Evolutionary conservation across 2,329 filamentous ascomycete genomes (phyloP), one percentile per base, ranked within the genome.

Genomic region (Pseudofabraea citricarpa): DNA sequence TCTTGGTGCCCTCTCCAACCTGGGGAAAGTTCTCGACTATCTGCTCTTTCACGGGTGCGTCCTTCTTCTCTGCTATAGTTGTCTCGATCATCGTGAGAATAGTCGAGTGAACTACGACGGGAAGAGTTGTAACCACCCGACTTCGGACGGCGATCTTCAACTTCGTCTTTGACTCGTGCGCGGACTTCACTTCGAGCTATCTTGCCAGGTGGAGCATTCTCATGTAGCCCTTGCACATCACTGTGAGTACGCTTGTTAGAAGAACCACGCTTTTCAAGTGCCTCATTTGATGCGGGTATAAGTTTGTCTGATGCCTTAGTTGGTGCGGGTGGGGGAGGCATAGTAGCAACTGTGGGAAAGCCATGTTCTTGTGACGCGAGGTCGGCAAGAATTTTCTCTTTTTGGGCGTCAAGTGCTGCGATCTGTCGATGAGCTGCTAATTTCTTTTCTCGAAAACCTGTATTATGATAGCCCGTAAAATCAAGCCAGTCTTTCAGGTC

Each of bases 401-500:
- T 58, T 41, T 64, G 52, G 22, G 53, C 55, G 44, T 66, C 60
- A 21, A 66, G 47, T 13, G 51, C 56, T 35, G 54, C 57, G 44
- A 64, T 51, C 24, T 49, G 45, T 35, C 59, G 52, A 33, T 54
- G 53, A 29, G 50, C 49, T 37, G 47, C 48, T 19, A 63, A 40
- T 26, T 56, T 56, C 46, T 59, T 61, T 31, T 49, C 50, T 49
- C 63, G 59, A 37, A 64, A 63, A n/a, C 45, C 44, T 29, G 42
- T 43, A 51, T 65, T 59, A 47, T 64, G 54, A 45, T 56, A 66
- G 3, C 58, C 56, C 20, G 63, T 64, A 18, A 62, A 52, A 10
- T 60, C 52, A 29, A 66, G 46, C 62, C 63, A 66, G 42, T 64
- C 59, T 50, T 53, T 57, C 23, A 66, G 44, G 41, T 65, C 59